Evolutionary conservation across 805 yeast species (phyloP), one percentile per base, ranked within the genome.

Genomic region (Millerozyma acaciae): DNA sequence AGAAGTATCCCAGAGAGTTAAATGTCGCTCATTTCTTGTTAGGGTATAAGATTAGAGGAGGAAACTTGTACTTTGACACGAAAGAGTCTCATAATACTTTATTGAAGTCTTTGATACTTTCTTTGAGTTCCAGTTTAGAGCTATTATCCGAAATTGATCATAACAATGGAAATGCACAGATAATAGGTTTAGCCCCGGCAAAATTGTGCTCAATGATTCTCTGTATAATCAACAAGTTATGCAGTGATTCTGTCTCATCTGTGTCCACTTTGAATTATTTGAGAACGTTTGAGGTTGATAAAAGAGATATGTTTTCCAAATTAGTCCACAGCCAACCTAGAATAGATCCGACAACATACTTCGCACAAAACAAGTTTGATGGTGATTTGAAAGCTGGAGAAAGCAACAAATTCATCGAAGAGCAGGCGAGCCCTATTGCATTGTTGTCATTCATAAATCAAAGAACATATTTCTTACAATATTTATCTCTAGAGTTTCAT

Each of bases 401-500:
- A 1, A 36, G 35, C 2, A 72, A 70, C 38, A 20, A 27, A 2
- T 67, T 73, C 28, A 43, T 70, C 3, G 38, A 42, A 2, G 61
- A 65, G 15, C 51, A 51, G 4, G 26, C 34, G 2, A 57, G 72
- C 24, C 57, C 71, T 39, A 74, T 78, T 21, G 65, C 90, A 0
- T 63, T 86, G 30, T 58, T 77, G 18, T 65, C 78, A 2, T 82
- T 85, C 43, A 68, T 81, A 32, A 69, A 63, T 25, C 79, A 75
- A 42, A 70, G 95, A 47, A 70, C 77, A 26, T 60, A 69, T 13
- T 59, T 82, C 9, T 60, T 86, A 16, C 84, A 83, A 42, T 76
- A 78, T 45, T 57, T 86, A 39, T 74, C 89, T 12, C 57, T 82
- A 34, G 94, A 87, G 43, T 65, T 90, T n/a, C 88, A 83, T 50